phyloP scores from a whole-genome alignment of 495 filamentous ascomycete species.

The Symbiotaphrina buchneri region DNA sequence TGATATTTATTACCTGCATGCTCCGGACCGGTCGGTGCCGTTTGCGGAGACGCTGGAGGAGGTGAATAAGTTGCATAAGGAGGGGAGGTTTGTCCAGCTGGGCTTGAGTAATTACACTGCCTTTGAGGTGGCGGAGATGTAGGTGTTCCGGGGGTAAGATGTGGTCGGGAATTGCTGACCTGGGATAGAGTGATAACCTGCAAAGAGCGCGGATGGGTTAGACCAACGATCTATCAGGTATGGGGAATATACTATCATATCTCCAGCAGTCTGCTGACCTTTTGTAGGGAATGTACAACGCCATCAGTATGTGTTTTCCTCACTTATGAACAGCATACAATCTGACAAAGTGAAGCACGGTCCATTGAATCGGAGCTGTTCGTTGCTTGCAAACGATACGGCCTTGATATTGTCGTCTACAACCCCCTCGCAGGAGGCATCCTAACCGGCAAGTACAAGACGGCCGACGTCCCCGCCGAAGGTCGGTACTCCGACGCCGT shows the following conservation, averaged over 20 bases:
- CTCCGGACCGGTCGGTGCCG: slow-evolving; percentile 52
- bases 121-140: slow-evolving; percentile 80
- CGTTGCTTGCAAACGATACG: slow-evolving; percentile 60
- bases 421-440: slow-evolving; percentile 74
- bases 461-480: slow-evolving; percentile 35
- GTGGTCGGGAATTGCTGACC: too few relatives aligned
- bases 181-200: slow-evolving; percentile 69
- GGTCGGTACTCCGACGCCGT: slow-evolving; percentile 47
- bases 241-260: too few relatives aligned
- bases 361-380: slow-evolving; percentile 64
- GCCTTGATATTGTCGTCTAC: slow-evolving; percentile 76
- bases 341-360: slow-evolving; percentile 22
- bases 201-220: slow-evolving; percentile 52
- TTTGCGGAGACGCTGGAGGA: slow-evolving; percentile 63
- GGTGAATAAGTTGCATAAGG: slow-evolving; percentile 61
- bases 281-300: too few relatives aligned
- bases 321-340: not conserved
- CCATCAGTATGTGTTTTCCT: slow-evolving; percentile 21
- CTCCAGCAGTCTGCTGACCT: too few relatives aligned
- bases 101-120: slow-evolving; percentile 73
- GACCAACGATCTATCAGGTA: slow-evolving; percentile 44
- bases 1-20: slow-evolving; percentile 81
- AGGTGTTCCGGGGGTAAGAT: too few relatives aligned
- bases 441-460: slow-evolving; percentile 71
- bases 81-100: slow-evolving; percentile 67